Base-by-base conservation (phyloP, 2,329 filamentous ascomycete genomes). In the Scedosporium apiospermum region DNA sequence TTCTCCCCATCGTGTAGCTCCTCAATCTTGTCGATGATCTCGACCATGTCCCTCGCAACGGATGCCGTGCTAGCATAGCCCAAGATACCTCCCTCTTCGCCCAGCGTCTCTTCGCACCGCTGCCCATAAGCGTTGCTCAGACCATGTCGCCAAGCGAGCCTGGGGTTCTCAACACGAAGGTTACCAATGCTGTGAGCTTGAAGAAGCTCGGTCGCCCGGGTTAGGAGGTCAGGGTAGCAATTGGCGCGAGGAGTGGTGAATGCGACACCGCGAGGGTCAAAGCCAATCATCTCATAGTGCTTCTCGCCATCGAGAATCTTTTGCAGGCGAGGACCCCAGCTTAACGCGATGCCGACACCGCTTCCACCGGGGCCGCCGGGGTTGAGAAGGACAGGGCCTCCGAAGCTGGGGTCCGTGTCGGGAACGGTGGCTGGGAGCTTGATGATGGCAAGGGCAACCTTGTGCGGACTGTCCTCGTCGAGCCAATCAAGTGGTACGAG, bases 301-400 rank as follows among this genome's bases (percentile, higher is more conserved):
- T 68, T 69, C 27, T 64, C 66, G 21, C 68, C 70, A 53, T 73
- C 71, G 3, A 68, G 57, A 6, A 67, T 63, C 34, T 61, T 38
- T 53, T 73, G 76, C 10, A 78, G 63, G n/a, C 60, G 21, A 2
- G 57, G 63, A n/a, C 71, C 77, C 2, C 27, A 46, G 1, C 4
- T 3, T 6, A 72, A 66, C 5, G 74, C 38, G 12, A 72, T 65
- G 0, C 34, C 42, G 2, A 78, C 71, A 7, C 78, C 78, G 0
- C 75, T 76, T 21, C 70, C 74, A 30, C 78, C 76, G 0, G 78
- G 78, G 0, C 79, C 78, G 51, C 79, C 78, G 0, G 77, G 78
- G 69, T 80, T 80, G 57, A 69, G 67, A 65, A 80, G 70, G 51
- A 80, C 69, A 58, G 77, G 70, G 18, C 78, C 78, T 46, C 71